Percentiles rank a stretch among this genome's conserved stretches.
Conservation (phyloP, 345 rosid species). For the Eucalyptus polybractea region DNA sequence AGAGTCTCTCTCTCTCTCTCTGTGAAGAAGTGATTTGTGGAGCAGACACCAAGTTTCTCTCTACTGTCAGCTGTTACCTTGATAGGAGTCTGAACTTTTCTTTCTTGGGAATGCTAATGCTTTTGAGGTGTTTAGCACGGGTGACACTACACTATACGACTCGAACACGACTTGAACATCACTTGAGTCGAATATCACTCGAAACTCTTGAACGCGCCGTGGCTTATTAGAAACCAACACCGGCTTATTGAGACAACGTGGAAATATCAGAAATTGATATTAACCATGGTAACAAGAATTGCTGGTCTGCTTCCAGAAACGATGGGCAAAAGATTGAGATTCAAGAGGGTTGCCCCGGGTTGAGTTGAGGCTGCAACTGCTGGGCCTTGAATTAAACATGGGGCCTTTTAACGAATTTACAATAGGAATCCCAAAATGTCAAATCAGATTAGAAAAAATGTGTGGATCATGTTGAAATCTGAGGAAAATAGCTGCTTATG, state of each 20-base stretch:
- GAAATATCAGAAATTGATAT: background rate
- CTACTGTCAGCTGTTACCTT: background rate
- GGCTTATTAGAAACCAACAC: background rate
- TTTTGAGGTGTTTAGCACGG: background rate
- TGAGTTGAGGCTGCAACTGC: background rate
- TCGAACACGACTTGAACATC: background rate
- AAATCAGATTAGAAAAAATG: background rate
- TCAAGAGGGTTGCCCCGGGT: background rate
- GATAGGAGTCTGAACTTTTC: background rate
- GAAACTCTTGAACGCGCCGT: rapidly evolving
- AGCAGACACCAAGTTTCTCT: background rate
- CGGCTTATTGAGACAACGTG: background rate
- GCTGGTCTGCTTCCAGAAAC: background rate
- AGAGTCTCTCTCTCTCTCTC: background rate
- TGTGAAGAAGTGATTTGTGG: background rate
- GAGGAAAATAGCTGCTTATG: background rate
- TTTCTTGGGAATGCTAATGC: background rate
- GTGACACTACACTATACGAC: background rate
- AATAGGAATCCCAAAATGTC: background rate
- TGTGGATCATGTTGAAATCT: background rate
- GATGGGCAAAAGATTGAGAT: background rate
- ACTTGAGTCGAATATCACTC: background rate
- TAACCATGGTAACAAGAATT: background rate
- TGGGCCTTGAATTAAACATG: background rate
- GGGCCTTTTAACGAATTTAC: background rate